Evolutionary conservation across 176 grass and related monocot genomes (phyloP).

Genomic region (Oryza australiensis): DNA sequence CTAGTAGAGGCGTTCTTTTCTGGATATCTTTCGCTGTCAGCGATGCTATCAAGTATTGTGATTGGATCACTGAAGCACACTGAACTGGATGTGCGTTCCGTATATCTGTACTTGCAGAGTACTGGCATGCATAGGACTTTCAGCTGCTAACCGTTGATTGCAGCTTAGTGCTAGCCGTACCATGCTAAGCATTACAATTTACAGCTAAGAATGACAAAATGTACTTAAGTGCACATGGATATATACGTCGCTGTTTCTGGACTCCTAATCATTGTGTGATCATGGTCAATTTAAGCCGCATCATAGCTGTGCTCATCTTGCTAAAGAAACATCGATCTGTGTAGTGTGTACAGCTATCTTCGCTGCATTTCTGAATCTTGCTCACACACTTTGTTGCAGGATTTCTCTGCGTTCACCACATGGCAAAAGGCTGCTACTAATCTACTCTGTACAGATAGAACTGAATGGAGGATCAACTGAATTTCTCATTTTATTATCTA

Average conservation of each 20-base stretch:
- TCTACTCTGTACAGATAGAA: neutral
- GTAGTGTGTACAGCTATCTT: neutral
- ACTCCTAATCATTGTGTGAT: slow-evolving; percentile 21
- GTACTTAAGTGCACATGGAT: neutral
- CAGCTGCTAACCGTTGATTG: slow-evolving; percentile 21
- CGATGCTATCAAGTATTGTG: neutral
- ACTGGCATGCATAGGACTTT: neutral
- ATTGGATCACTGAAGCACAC: neutral
- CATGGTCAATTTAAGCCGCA: neutral
- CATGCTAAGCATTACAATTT: slow-evolving; percentile 19
- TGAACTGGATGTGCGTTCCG: neutral
- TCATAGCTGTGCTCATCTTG: slow-evolving; percentile 20
- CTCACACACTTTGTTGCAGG: neutral
- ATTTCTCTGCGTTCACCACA: neutral
- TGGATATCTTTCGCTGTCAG: slow-evolving; percentile 6
- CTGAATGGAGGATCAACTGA: neutral
- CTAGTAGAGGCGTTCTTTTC: neutral
- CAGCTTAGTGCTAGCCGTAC: slow-evolving; percentile 24
- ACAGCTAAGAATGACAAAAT: slow-evolving; percentile 34
- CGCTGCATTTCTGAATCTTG: neutral
- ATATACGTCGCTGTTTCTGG: neutral
- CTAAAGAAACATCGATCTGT: neutral
- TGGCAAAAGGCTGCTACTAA: neutral
- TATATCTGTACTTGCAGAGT: slow-evolving; percentile 18
- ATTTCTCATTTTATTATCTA: neutral